Evolutionary conservation across 192 early-diverging fungal genomes (phyloP), one percentile per base, ranked within the genome.

Genomic region (Coemansia erecta): DNA sequence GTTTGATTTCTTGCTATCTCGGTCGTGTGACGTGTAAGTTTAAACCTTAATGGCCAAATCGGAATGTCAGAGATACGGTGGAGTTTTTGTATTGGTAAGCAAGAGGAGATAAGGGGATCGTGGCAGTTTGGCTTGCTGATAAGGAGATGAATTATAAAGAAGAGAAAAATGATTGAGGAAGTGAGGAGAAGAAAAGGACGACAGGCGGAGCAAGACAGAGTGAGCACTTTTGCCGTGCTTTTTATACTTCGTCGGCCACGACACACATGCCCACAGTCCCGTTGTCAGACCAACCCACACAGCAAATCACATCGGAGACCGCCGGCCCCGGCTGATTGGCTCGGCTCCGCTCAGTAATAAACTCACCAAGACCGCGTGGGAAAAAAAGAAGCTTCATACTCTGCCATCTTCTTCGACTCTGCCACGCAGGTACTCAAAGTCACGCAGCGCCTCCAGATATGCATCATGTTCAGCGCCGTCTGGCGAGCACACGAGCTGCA

Each of bases 361-460:
- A 44, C 13, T 44, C 13, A 2, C 21, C 1, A 3, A 7, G 5
- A 43, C 13, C 37, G 19, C 1, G 23, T 19, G 11, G 19, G 56
- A 48, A 47, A 48, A 58, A n/a, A n/a, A n/a, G 2, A 24, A 14
- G 45, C 3, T 18, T 13, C 28, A 19, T 14, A 35, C n/a, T 28
- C 17, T 17, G 23, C n/a, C n/a, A n/a, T 42, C 2, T 14, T 11
- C 2, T 19, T 49, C 57, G 50, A 61, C 58, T 15, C 51, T 42
- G 26, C 49, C 14, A 37, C 73, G 73, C 2, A 75, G 67, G 40
- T 54, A 64, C 66, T 69, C 66, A 43, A 68, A 75, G 40, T 62
- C 63, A 4, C 44, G 19, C 43, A 75, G 21, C 10, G 60, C 54
- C 47, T 63, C 46, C 35, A 41, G 31, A 24, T 69, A 75, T 19